Conservation (phyloP, 345 rosid genomes). For the Chamaenerion angustifolium region DNA sequence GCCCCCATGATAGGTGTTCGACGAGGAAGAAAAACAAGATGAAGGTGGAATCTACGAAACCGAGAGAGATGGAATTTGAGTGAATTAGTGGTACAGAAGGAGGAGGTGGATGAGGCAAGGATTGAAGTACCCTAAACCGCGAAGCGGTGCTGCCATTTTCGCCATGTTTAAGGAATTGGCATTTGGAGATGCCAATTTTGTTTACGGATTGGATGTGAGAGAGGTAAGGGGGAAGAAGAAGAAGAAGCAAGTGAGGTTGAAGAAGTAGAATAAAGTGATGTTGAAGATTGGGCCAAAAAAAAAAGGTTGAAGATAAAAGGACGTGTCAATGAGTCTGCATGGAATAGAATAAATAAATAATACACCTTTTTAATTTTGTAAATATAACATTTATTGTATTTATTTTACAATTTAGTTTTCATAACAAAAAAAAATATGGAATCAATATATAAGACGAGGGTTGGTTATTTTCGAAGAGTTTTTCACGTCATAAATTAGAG, state of each 20-base stretch:
- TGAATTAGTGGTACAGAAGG: constrained; percentile 38
- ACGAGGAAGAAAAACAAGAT: background rate
- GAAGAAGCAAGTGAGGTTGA: background rate
- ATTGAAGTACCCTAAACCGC: constrained; percentile 23
- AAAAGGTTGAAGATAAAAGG: too few relatives aligned
- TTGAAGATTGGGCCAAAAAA: too few relatives aligned
- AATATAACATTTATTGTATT: too few relatives aligned
- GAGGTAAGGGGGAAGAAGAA: background rate
- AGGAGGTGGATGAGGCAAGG: constrained; percentile 27
- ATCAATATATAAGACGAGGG: too few relatives aligned
- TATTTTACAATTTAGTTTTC: too few relatives aligned
- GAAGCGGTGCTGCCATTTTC: constrained; percentile 24
- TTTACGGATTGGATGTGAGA: constrained; percentile 4
- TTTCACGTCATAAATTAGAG: too few relatives aligned
- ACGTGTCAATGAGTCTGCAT: constrained; percentile 17
- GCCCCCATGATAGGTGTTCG: constrained; percentile 35
- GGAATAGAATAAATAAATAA: constrained; percentile 14
- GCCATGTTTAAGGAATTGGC: constrained; percentile 12
- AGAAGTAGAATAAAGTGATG: too few relatives aligned
- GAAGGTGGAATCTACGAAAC: background rate
- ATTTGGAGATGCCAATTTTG: constrained; percentile 9
- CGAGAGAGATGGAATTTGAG: background rate
- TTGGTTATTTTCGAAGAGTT: too few relatives aligned
- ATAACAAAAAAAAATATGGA: too few relatives aligned
- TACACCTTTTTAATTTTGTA: too few relatives aligned